Percentiles rank a stretch among this genome's conserved stretches.
Conservation (phyloP, 257 asterid species). For the Hygrophila difformis region DNA sequence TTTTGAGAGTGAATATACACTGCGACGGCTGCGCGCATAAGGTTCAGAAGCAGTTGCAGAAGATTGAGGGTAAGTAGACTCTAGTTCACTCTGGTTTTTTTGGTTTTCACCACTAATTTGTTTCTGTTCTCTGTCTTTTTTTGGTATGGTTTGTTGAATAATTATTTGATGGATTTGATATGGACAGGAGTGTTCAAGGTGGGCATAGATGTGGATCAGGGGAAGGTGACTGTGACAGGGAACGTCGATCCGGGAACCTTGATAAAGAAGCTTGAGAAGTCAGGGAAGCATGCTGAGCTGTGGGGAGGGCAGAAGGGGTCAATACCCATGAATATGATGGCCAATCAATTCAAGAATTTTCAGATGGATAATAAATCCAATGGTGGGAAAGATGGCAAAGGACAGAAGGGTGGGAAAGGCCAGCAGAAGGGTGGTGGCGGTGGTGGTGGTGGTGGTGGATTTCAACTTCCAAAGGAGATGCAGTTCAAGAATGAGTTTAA, state of each 20-base stretch:
- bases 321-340: slow-evolving; percentile 18
- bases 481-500: slow-evolving; percentile 27
- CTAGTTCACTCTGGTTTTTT: background rate
- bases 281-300: slow-evolving; percentile 70
- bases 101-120: too few species aligned
- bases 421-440: slow-evolving; percentile 22
- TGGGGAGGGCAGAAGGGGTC: slow-evolving; percentile 45
- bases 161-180: background rate
- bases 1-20: slow-evolving; percentile 51
- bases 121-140: too few species aligned
- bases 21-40: slow-evolving; percentile 67
- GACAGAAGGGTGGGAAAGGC: slow-evolving; percentile 34
- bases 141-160: background rate
- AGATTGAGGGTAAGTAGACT: slow-evolving; percentile 40
- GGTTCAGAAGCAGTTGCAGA: slow-evolving; percentile 46
- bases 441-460: too few species aligned
- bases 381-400: slow-evolving; percentile 33
- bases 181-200: slow-evolving; percentile 32
- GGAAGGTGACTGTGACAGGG: slow-evolving; percentile 61
- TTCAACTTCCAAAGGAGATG: slow-evolving; percentile 21
- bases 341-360: slow-evolving; percentile 38
- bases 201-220: slow-evolving; percentile 33
- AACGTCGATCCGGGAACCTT: slow-evolving; percentile 48
- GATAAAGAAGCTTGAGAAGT: slow-evolving; percentile 53
- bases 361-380: slow-evolving; percentile 29